phyloP scores from a whole-genome alignment of 2,329 filamentous ascomycete genomes.

The Paecilomyces formosus region DNA sequence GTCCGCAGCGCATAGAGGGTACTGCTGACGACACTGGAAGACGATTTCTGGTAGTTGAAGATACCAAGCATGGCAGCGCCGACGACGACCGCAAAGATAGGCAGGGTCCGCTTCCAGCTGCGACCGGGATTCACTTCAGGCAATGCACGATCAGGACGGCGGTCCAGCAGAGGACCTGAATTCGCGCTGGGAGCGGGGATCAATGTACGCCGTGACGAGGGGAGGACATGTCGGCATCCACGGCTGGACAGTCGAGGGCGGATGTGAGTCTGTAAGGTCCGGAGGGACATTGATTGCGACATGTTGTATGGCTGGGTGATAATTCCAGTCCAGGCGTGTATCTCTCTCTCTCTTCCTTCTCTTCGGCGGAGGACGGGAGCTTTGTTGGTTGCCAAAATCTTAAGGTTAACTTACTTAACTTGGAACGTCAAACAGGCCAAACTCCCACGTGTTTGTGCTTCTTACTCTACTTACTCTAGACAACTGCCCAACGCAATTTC shows the following conservation, averaged over 20 bases:
- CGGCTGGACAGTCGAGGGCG: constrained; percentile 10
- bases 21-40: constrained; percentile 76
- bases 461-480: background rate
- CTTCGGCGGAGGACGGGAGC: background rate
- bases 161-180: constrained; percentile 45
- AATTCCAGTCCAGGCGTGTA: background rate
- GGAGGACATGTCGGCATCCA: constrained; percentile 4
- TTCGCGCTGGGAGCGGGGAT: constrained; percentile 44
- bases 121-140: constrained; percentile 41
- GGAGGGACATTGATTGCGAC: constrained; percentile 11
- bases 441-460: constrained; percentile 4
- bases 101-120: constrained; percentile 65
- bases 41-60: constrained; percentile 98
- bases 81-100: constrained; percentile 70
- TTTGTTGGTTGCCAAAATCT: background rate
- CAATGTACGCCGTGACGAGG: constrained; percentile 32
- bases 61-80: constrained; percentile 70
- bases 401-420: background rate
- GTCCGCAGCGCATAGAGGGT: constrained; percentile 90
- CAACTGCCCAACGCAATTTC: constrained; percentile 2
- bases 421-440: constrained; percentile 19
- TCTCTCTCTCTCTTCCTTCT: background rate
- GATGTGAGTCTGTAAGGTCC: constrained; percentile 11
- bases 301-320: background rate
- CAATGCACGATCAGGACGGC: constrained; percentile 47